Percentiles rank a stretch among this genome's conserved stretches.
Evolutionary conservation across 2,329 filamentous ascomycete species (phyloP).

Genomic region (Colletotrichum liaoningense): DNA sequence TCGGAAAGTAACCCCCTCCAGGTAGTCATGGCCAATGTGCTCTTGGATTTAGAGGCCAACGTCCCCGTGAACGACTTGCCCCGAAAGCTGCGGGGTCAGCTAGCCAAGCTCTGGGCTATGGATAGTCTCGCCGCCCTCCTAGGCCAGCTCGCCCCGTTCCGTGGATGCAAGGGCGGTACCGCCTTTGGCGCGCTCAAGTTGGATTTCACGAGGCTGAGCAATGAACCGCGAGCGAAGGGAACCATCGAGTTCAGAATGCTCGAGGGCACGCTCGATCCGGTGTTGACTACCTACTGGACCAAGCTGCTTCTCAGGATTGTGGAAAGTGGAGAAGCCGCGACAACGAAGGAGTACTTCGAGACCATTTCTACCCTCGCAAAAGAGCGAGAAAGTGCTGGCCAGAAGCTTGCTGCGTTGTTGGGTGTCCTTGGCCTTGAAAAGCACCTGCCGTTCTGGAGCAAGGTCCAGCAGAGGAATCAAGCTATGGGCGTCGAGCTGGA

Average conservation of each 20-base stretch:
- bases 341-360: background rate
- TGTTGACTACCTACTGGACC: constrained; percentile 4
- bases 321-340: background rate
- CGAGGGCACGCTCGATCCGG: constrained; percentile 24
- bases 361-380: background rate
- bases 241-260: constrained; percentile 24
- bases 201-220: background rate
- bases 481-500: background rate
- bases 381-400: background rate
- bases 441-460: background rate
- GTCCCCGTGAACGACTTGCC: constrained; percentile 5
- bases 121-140: background rate
- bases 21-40: background rate
- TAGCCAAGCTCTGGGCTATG: constrained; percentile 2
- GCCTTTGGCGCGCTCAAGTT: background rate
- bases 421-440: background rate
- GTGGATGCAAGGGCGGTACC: background rate
- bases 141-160: background rate
- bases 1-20: background rate
- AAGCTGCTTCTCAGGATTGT: background rate
- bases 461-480: background rate
- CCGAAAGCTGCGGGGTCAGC: background rate
- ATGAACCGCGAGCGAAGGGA: background rate
- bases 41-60: constrained; percentile 3
- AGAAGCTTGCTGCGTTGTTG: background rate